Evolutionary conservation across 768 basidiomycete species (phyloP), one percentile per base, ranked within the genome.

Genomic region (Hortiboletus campestris): DNA sequence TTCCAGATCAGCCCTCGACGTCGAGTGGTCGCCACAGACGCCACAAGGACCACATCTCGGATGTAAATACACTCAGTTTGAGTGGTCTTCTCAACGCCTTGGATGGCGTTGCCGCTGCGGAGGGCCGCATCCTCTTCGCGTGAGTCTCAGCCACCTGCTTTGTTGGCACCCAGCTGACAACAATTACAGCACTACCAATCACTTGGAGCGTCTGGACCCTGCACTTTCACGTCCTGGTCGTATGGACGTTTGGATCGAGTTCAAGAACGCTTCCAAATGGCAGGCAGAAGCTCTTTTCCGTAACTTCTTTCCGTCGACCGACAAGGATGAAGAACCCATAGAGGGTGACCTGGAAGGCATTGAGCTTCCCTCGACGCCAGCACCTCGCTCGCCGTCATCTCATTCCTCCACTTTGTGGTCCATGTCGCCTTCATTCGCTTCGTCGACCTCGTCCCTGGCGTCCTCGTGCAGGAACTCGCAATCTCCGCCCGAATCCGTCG

Each of bases 191-290:
- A 93, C 91, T 17, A 93, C 91, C 12, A 95, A 95, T 71, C 93
- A 95, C 65, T 77, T 94, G n/a, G 91, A 94, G 63, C 83, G 88
- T 34, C 81, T 96, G 1, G 94, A 96, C 63, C 90, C 92, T 5
- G 94, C 94, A 0, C 82, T 96, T 12, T 89, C 86, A n/a, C 86
- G 94, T 50, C 91, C 94, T 6, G 94, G 94, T 17, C 87, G 89
- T 29, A 90, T 91, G 88, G 94, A 95, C 65, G 89, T 96, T 9
- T 91, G 90, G 85, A 81, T 95, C 44, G 89, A 93, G 70, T 95
- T 95, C 77, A 89, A 86, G 76, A 86, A 89, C 58, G 88, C 93
- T 34, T 87, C 84, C 57, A 86, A 85, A 61, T 86, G 85, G 82
- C 91, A 94, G 67, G 90, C 90, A 1, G 89, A 93, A 70, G 84